phyloP scores from a whole-genome alignment of 768 basidiomycete species.

The Mycena indigotica region DNA sequence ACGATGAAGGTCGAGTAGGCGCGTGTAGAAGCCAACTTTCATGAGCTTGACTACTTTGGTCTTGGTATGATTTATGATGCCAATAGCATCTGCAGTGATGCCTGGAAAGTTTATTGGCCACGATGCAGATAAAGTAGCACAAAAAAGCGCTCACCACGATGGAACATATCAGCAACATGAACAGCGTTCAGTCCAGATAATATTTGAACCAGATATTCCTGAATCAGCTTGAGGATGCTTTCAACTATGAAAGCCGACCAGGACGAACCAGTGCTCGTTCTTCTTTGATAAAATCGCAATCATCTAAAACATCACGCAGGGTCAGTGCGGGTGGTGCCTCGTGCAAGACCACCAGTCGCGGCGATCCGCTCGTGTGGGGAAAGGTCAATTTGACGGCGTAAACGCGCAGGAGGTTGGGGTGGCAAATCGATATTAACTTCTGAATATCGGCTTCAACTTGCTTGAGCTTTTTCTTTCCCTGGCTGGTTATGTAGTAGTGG shows the following conservation, averaged over 20 bases:
- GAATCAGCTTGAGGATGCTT: background rate
- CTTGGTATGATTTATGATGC: conserved; percentile 55
- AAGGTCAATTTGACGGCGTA: conserved; percentile 67
- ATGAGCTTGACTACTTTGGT: conserved; percentile 74
- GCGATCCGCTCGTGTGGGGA: conserved; percentile 49
- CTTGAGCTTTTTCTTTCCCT: conserved; percentile 71
- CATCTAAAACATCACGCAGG: conserved; percentile 73
- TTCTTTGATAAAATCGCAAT: conserved; percentile 73
- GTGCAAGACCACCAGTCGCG: conserved; percentile 66
- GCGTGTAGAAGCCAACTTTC: conserved; percentile 70
- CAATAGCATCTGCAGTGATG: conserved; percentile 60
- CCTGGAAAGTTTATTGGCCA: conserved; percentile 39
- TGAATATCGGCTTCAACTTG: conserved; percentile 68
- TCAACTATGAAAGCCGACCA: conserved; percentile 7
- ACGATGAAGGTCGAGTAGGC: conserved; percentile 76
- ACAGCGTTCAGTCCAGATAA: conserved; percentile 68
- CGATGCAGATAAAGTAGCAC: background rate
- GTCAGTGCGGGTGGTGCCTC: conserved; percentile 71
- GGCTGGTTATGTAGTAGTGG: conserved; percentile 65
- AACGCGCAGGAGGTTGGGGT: conserved; percentile 66
- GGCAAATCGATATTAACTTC: conserved; percentile 57
- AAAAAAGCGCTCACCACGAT: conserved; percentile 54
- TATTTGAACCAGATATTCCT: conserved; percentile 80
- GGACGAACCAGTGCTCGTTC: conserved; percentile 69
- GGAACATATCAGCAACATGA: conserved; percentile 66